These are phyloP conservation scores for Musa beccarii DNA, from an alignment of 176 grass and related monocot genomes.

Conservation along the genomic window DNA sequence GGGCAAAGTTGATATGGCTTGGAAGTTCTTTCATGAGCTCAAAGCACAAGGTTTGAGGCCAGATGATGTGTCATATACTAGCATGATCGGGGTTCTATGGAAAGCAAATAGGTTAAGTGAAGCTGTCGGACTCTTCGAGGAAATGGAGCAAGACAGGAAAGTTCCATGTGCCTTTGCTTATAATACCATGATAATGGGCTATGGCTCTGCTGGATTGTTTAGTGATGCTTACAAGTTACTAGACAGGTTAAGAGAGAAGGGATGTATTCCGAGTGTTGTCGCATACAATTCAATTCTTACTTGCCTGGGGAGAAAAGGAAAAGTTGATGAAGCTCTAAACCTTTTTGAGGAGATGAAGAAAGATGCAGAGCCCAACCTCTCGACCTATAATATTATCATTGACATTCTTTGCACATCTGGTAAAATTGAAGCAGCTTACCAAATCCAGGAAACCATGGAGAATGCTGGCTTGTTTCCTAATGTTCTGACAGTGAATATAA, in stretches of 20 bases:
- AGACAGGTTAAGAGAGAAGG: constrained; percentile 71
- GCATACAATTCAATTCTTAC: constrained; percentile 91
- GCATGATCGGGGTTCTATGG: constrained; percentile 89
- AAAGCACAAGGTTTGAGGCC: constrained; percentile 58
- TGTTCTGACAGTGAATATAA: constrained; percentile 76
- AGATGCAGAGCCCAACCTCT: constrained; percentile 68
- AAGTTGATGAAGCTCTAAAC: constrained; percentile 47
- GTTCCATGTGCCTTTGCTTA: constrained; percentile 74
- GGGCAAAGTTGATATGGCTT: constrained; percentile 78
- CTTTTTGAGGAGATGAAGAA: constrained; percentile 84
- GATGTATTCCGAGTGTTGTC: constrained; percentile 79
- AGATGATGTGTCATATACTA: constrained; percentile 80
- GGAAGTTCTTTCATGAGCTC: constrained; percentile 92
- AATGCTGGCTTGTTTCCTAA: constrained; percentile 67
- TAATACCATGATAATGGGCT: constrained; percentile 93
- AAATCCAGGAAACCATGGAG: constrained; percentile 71
- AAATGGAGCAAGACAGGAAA: constrained; percentile 45
- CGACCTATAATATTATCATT: constrained; percentile 80
- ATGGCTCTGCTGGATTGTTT: constrained; percentile 61
- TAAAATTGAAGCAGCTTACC: constrained; percentile 59
- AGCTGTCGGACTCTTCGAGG: constrained; percentile 64
- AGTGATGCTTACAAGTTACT: constrained; percentile 59
- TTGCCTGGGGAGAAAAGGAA: constrained; percentile 68
- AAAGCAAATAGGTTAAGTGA: constrained; percentile 54
- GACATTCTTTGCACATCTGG: constrained; percentile 70